A percentile compares a stretch with the other conserved stretches of the same genome.
phyloP scores from a whole-genome alignment of 2,329 filamentous ascomycete species.

The Karstenula rhodostoma region DNA sequence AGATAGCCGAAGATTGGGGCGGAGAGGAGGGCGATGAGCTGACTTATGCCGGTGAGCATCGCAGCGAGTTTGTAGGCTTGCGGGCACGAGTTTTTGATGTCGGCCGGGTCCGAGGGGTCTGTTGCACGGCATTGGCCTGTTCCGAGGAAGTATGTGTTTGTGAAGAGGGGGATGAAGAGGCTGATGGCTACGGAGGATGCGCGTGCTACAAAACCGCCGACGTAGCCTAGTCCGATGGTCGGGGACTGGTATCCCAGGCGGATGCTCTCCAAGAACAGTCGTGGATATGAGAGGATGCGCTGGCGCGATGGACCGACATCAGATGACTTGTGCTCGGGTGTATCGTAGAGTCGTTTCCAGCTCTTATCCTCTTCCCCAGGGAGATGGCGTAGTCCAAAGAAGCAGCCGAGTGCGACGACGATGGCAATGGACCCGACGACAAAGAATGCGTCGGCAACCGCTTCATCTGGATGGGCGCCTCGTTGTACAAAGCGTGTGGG shows the following conservation, averaged over 20 bases:
- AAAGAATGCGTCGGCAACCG: constrained; percentile 87
- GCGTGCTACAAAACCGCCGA: constrained; percentile 93
- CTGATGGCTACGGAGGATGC: constrained; percentile 95
- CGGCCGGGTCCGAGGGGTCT: constrained; percentile 54
- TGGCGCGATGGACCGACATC: constrained; percentile 53
- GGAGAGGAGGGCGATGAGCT: constrained; percentile 82
- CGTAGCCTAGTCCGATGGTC: constrained; percentile 84
- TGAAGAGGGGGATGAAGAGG: constrained; percentile 89
- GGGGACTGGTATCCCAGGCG: constrained; percentile 75
- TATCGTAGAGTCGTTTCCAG: constrained; percentile 58
- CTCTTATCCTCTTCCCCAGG: constrained; percentile 81
- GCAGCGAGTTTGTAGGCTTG: constrained; percentile 88
- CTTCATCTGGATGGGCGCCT: constrained; percentile 75
- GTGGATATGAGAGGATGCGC: constrained; percentile 65
- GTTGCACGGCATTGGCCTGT: constrained; percentile 75
- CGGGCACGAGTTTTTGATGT: constrained; percentile 85
- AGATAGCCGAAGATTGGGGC: constrained; percentile 89
- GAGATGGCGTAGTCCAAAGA: constrained; percentile 74
- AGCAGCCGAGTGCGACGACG: constrained; percentile 75
- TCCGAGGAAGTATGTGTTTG: constrained; percentile 88
- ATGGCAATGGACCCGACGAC: constrained; percentile 79
- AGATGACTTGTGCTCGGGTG: constrained; percentile 31
- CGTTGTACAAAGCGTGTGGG: constrained; percentile 79
- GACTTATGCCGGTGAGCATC: constrained; percentile 86
- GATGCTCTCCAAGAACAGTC: constrained; percentile 52